Base-by-base conservation (phyloP, 2,329 filamentous ascomycete genomes). In the Microsporum audouinii region DNA sequence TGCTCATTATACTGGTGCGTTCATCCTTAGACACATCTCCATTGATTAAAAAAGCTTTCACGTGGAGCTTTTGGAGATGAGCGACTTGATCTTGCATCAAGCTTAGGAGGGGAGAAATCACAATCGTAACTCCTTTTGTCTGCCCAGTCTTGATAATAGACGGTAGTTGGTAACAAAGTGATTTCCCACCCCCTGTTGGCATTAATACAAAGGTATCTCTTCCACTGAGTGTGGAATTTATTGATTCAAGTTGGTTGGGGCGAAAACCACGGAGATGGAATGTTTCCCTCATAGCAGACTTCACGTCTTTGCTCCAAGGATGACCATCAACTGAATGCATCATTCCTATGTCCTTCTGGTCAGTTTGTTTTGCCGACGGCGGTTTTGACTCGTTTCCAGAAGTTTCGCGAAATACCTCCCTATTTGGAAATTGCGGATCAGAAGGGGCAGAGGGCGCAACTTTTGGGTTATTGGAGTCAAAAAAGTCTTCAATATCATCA, bases 171-270 rank as follows among this genome's bases (percentile, higher is more conserved):
- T 99, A 99, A 72, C 94, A 97, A 1, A 99, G 79, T 0, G 92
- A 97, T 71, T 99, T 99, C 47, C 94, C 94, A 63, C 94, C 94
- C 59, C 94, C 94, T 0, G 94, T 99, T 1, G 95, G 94, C 94
- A 99, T 99, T 43, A 99, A 79, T 14, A 99, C 88, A 71, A 99
- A 99, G 0, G 88, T 87, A 73, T 99, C 92, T 65, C 92, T 86
- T 2, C 92, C 94, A 34, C 78, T 80, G 53, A 99, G 78, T 0
- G 94, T 97, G 1, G 91, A 88, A 72, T 99, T 97, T 72, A 99
- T 96, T 12, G 94, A 91, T 73, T 97, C 89, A 1, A 97, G 80
- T 71, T 99, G 94, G 70, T 96, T 94, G 60, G 87, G 84, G 34
- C 95, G 85, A 70, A 99, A 99, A 0, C 89, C 89, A 60, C 83